Base-by-base conservation (phyloP, 2,329 filamentous ascomycete species). In the Phyllosticta paracitricarpa region DNA sequence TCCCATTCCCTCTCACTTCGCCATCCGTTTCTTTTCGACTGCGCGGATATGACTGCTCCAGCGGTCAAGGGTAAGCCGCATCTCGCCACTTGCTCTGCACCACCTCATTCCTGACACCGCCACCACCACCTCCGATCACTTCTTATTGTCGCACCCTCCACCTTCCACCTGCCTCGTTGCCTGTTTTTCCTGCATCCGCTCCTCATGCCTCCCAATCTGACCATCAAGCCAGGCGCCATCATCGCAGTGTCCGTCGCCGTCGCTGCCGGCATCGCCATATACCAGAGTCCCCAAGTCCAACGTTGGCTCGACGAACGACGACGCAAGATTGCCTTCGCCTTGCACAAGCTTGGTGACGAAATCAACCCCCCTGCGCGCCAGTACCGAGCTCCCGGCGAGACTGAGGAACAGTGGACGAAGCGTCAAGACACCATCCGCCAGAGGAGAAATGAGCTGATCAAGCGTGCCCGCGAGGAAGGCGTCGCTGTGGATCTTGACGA, bases 211-310 rank as follows among this genome's bases (percentile, higher is more conserved):
- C 63, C 30, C 63, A 64, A 63, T 65, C 69, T 72, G 70, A 71
- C 66, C 66, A 66, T 56, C 35, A 61, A 68, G 62, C 60, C 70
- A 86, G 84, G 84, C 68, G 78, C 86, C 65, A 82, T 87, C 64
- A 81, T 87, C 66, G 82, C 82, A 56, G 79, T 84, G 64, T 81
- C 81, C 53, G 78, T 86, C 51, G 75, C 86, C 61, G 79, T 86
- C 58, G 84, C 84, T 63, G 83, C 84, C 19, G 81, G 83, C 12
- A 79, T 86, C 57, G 84, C 84, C 58, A 79, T 85, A 54, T 85
- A 86, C 71, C 82, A 87, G 70, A 85, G 81, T 51, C 84, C 84
- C 0, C 81, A 86, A 68, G 78, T 87, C 62, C 78, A 82, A 70
- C 77, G 80, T 78, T 87, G 84, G 84, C 73, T 87, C 59, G 78